A percentile compares a stretch with the other conserved stretches of the same genome.
Evolutionary conservation across 176 grass and related monocot genomes (phyloP).

Genomic region (Musa troglodytarum): DNA sequence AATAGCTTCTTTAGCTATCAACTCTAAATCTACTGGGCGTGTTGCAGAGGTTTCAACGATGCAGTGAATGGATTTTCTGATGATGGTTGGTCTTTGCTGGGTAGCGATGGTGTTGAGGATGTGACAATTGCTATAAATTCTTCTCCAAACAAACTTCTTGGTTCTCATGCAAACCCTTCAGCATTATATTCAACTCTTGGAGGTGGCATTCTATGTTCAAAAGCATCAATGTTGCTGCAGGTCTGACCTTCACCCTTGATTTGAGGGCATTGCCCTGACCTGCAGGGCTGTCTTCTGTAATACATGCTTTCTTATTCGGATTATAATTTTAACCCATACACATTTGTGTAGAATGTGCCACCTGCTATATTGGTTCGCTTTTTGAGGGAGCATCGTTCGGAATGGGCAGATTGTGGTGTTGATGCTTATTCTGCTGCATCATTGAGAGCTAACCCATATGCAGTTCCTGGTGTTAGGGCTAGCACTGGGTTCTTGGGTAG

Average conservation of each 20-base stretch:
- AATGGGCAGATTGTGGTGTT: slow-evolving; percentile 90
- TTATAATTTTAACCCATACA: not conserved
- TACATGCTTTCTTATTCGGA: not conserved
- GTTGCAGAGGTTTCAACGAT: slow-evolving; percentile 92
- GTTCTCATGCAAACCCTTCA: slow-evolving; percentile 41
- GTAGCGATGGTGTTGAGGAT: slow-evolving; percentile 71
- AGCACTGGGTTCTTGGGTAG: slow-evolving; percentile 61
- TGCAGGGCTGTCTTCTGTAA: not conserved
- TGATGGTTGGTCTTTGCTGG: slow-evolving; percentile 87
- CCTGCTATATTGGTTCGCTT: slow-evolving; percentile 83
- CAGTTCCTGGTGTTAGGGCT: slow-evolving; percentile 65
- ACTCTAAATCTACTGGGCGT: not conserved
- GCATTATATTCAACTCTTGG: slow-evolving; percentile 50
- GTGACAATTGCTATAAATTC: slow-evolving; percentile 75
- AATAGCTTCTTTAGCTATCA: too few species aligned
- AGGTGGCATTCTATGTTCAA: slow-evolving; percentile 81
- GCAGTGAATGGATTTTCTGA: slow-evolving; percentile 86
- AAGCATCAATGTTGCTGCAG: slow-evolving; percentile 97
- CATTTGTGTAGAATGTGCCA: slow-evolving; percentile 70
- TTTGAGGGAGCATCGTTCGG: slow-evolving; percentile 86
- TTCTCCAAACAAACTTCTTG: slow-evolving; percentile 64
- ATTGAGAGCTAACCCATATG: slow-evolving; percentile 53
- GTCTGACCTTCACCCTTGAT: slow-evolving; percentile 12
- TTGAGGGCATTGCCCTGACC: not conserved
- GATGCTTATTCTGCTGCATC: slow-evolving; percentile 91